A percentile compares a stretch with the other conserved stretches of the same genome.
Conservation (phyloP, 1,139 yeast species). For the Pneumocystis wakefieldiae region DNA sequence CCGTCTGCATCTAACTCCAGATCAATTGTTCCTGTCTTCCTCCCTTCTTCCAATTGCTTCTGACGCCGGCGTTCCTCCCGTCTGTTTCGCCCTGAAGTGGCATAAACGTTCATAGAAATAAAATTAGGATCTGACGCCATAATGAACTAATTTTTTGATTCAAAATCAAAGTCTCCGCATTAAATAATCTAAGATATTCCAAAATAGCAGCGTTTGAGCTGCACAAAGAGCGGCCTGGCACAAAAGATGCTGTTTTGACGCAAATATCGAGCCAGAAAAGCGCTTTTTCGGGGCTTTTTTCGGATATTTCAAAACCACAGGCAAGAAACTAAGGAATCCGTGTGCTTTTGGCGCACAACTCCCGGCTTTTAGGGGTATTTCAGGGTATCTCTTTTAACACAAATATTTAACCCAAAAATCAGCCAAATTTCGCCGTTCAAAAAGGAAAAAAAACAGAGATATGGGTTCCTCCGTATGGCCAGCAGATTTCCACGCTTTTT, state of each 20-base stretch:
- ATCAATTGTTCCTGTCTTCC: background rate
- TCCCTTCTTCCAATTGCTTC: background rate
- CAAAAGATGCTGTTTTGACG: background rate
- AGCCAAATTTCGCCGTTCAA: too few species aligned
- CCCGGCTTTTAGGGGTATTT: too few species aligned
- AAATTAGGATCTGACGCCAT: background rate
- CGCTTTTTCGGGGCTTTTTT: too few species aligned
- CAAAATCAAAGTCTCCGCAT: background rate
- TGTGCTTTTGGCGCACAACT: too few species aligned
- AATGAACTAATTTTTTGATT: background rate
- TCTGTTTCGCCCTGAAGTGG: background rate
- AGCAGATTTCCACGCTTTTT: background rate
- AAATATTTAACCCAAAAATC: too few species aligned
- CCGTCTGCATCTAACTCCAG: slow-evolving; percentile 25
- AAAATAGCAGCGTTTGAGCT: too few species aligned
- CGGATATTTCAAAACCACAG: too few species aligned
- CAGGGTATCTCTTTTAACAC: too few species aligned
- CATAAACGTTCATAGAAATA: background rate
- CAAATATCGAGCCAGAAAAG: background rate
- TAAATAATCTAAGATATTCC: background rate
- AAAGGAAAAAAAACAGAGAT: too few species aligned
- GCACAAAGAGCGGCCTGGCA: too few species aligned
- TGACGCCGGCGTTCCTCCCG: background rate
- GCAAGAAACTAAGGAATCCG: too few species aligned
- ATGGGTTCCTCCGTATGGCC: too few species aligned